Evolutionary conservation across 805 yeast genomes (phyloP).

Genomic region (Yarrowia sp.): DNA sequence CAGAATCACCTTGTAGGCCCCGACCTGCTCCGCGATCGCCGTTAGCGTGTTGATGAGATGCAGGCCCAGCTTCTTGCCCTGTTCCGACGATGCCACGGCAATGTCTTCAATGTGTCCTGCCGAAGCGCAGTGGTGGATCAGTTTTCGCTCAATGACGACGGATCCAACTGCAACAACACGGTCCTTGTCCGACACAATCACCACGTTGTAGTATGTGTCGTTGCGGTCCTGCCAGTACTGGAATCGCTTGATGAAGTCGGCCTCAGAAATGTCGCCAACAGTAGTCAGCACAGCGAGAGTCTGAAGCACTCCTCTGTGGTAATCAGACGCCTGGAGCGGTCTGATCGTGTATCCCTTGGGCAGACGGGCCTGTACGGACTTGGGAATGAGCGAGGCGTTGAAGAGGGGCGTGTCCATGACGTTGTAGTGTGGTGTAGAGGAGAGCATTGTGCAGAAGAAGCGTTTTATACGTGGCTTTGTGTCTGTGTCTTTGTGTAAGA

Average conservation of each 20-base stretch:
- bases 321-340: slow-evolving; percentile 55
- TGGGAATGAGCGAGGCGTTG: slow-evolving; percentile 35
- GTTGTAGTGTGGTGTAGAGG: slow-evolving; percentile 6
- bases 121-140: slow-evolving; percentile 75
- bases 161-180: slow-evolving; percentile 80
- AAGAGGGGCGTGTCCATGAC: slow-evolving; percentile 31
- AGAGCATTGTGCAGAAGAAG: not conserved
- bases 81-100: slow-evolving; percentile 69
- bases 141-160: slow-evolving; percentile 72
- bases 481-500: not conserved
- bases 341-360: slow-evolving; percentile 74
- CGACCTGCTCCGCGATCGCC: slow-evolving; percentile 53
- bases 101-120: slow-evolving; percentile 97
- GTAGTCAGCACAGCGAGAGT: slow-evolving; percentile 71
- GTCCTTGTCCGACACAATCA: slow-evolving; percentile 54
- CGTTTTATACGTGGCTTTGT: not conserved
- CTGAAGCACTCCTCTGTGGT: slow-evolving; percentile 57
- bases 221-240: slow-evolving; percentile 54
- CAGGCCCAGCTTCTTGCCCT: slow-evolving; percentile 80
- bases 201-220: slow-evolving; percentile 64
- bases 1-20: slow-evolving; percentile 84
- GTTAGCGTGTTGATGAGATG: slow-evolving; percentile 62
- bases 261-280: slow-evolving; percentile 66
- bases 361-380: slow-evolving; percentile 32
- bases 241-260: slow-evolving; percentile 51